Base-by-base conservation (phyloP, 164 flowering plant genomes). In the Vitis rupestris region DNA sequence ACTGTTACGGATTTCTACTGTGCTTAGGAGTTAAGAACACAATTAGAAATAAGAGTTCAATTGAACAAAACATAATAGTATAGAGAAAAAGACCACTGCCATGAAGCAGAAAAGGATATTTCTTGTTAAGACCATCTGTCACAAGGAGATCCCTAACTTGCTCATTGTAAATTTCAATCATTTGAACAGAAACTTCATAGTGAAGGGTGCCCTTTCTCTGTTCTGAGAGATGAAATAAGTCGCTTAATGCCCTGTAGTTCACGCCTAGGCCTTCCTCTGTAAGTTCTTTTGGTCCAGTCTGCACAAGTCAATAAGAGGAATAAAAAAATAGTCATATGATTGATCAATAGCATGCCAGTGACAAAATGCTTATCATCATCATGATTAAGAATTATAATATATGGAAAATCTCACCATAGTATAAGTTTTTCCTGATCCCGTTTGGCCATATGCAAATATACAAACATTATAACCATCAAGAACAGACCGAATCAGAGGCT, bases 161-260 rank as follows among this genome's bases (percentile, higher is more conserved):
- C 74, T 94, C 98, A 69, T 94, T 94, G 76, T 94, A 94, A 63
- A 94, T 90, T 77, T 94, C 98, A 59, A 94, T 87, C 97, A 94
- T 94, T 76, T 94, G 97, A 69, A 90, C 97, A 47, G 89, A 84
- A 70, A 92, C 78, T 16, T 87, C 92, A 77, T 94, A 94, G 50
- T 15, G 50, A 64, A 89, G 68, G 14, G 83, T 78, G 59, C 77
- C 83, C 70, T 79, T 88, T 74, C 97, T 86, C 54, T 79, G 84
- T 59, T 84, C 79, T 54, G 97, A 82, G 68, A 94, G 85, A 55
- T 70, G 79, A 74, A 94, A 94, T 31, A 94, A 85, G 72, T 94
- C 98, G 78, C 82, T 79, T 70, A 94, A 71, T 59, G 97, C 92
- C 73, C 97, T 85, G 75, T 85, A 88, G 80, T 94, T 94, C 51